These are phyloP conservation scores for Monosporozyma solicola DNA, from an alignment of 805 yeast species.

Conservation along the genomic window DNA sequence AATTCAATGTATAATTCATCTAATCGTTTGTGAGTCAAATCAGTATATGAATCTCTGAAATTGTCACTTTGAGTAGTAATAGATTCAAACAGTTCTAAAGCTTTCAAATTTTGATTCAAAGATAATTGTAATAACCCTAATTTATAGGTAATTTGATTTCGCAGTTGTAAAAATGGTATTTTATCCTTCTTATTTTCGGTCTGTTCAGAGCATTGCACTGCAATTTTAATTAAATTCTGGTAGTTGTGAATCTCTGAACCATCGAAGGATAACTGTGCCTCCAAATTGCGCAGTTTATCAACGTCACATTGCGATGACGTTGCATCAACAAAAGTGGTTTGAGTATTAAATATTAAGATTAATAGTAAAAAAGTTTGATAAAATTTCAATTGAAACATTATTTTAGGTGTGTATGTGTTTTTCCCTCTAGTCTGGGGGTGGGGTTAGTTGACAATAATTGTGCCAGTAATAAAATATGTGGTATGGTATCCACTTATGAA, in stretches of 20 bases:
- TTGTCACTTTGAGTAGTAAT: constrained; percentile 32
- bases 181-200: neutral
- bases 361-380: neutral
- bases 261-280: neutral
- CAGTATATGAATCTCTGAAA: constrained; percentile 20
- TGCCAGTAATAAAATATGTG: too few relatives aligned
- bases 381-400: neutral
- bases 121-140: constrained; percentile 54
- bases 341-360: neutral
- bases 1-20: constrained; percentile 41
- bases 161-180: neutral
- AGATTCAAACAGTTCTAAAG: constrained; percentile 43
- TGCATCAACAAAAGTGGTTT: neutral
- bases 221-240: neutral
- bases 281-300: neutral
- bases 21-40: constrained; percentile 43
- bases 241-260: neutral
- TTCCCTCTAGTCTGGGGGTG: neutral
- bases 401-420: neutral
- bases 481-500: too few relatives aligned
- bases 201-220: neutral
- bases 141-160: constrained; percentile 40
- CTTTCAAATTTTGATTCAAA: constrained; percentile 43
- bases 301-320: neutral
- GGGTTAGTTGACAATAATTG: too few relatives aligned